Base-by-base conservation (phyloP, 1,139 yeast genomes). In the Candida neerlandica region DNA sequence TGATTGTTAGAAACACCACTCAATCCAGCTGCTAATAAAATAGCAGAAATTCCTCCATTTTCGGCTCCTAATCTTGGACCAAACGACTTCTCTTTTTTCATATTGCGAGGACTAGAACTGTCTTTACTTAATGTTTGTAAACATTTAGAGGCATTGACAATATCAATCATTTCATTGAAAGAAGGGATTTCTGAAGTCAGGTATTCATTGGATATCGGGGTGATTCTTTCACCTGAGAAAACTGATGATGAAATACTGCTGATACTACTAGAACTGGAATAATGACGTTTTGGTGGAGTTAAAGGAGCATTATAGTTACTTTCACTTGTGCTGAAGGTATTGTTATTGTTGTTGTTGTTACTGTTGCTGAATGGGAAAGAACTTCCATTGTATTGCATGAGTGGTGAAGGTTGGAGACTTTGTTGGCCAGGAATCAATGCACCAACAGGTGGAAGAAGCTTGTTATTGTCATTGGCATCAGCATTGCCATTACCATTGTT, bases 91-190 rank as follows among this genome's bases (percentile, higher is more conserved):
- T 35, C 45, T 18, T 14, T 15, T 3, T 35, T 39, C 39, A 18
- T 27, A 16, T 38, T 23, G 16, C 43, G 38, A 18, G 38, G 34
- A 33, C 45, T 34, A 18, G 39, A 30, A 10, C 29, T 27, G n/a
- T 32, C 30, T 47, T 38, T 42, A 23, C 54, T 50, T 32, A 73
- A 59, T 18, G 69, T 63, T 55, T 73, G 77, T 27, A 74, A 62
- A 51, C 78, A 73, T 53, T 67, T 66, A 21, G 77, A 72, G 4
- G 78, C 79, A 54, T 69, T 70, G 14, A 73, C 69, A 14, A 74
- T 63, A 45, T 72, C 78, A 48, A 64, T 57, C 61, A 68, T 61
- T 35, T 68, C 73, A 14, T 38, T 51, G 33, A 49, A 53, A 12
- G 55, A 47, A 43, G 43, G 40, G 27, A 50, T 43, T 32, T 44